Percentiles rank a stretch among this genome's conserved stretches.
phyloP scores from a whole-genome alignment of 495 filamentous ascomycete species.

The Aspergillus nanangensis region DNA sequence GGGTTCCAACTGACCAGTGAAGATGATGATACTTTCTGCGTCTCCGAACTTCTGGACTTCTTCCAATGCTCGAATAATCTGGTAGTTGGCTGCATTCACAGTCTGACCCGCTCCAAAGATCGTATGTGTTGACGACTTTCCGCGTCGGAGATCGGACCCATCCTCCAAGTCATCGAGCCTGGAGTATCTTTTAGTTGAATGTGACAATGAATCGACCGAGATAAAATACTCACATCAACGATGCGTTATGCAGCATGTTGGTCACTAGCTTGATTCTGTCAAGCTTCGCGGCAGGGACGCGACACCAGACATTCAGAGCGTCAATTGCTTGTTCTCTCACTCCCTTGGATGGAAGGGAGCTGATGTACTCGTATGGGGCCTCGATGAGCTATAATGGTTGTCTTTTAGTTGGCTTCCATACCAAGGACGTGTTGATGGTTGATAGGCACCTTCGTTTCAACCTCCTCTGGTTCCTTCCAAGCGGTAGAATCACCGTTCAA shows the following conservation, averaged over 20 bases:
- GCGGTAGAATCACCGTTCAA: no score
- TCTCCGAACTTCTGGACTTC: not conserved
- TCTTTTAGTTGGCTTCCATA: no score
- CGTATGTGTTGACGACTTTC: conserved; percentile 1
- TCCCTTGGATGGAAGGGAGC: conserved; percentile 2
- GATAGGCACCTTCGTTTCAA: no score
- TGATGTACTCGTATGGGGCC: conserved; percentile 5
- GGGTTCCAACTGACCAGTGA: no score
- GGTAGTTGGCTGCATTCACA: conserved; percentile 5
- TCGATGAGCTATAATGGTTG: not conserved
- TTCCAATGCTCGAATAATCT: not conserved
- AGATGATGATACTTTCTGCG: not conserved
- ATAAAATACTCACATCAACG: not conserved
- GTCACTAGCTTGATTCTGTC: conserved; percentile 1
- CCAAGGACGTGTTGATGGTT: no score
- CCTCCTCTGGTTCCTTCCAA: no score
- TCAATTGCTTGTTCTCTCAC: conserved; percentile 2
- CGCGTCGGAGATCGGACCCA: not conserved
- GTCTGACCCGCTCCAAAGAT: conserved; percentile 4
- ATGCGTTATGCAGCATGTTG: conserved; percentile 2
- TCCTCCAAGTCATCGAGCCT: conserved; percentile 8
- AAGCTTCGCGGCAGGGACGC: not conserved
- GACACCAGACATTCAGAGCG: conserved; percentile 1
- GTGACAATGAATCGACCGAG: not conserved
- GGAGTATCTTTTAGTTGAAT: no score